A percentile compares a stretch with the other conserved stretches of the same genome.
These are phyloP conservation scores for Vanilla planifolia DNA, from an alignment of 106 monocot genomes.

Conservation along the genomic window DNA sequence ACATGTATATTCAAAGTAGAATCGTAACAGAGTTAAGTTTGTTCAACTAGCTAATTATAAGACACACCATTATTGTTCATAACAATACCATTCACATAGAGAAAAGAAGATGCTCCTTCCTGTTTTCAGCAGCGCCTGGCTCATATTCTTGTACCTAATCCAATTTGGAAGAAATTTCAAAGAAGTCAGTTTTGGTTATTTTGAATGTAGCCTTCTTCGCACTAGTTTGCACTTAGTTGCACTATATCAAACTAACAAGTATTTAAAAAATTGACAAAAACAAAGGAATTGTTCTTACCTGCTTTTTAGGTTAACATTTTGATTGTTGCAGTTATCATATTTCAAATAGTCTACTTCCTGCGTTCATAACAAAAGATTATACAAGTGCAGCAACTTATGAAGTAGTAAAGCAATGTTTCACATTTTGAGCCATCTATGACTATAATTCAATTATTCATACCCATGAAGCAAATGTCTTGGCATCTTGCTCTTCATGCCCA, in stretches of 20 bases:
- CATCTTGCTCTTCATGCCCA: conserved; percentile 76
- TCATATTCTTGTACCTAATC: conserved; percentile 70
- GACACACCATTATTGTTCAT: too few species aligned
- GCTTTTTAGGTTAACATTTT: conserved; percentile 14
- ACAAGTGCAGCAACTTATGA: not conserved
- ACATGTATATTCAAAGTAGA: too few species aligned
- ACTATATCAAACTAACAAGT: not conserved
- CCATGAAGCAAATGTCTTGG: conserved; percentile 80
- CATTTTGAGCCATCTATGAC: too few species aligned
- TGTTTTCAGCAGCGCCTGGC: conserved; percentile 54
- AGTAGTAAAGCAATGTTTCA: not conserved
- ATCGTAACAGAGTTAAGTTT: too few species aligned
- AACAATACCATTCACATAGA: conserved; percentile 93
- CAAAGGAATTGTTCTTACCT: conserved; percentile 33
- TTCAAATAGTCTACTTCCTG: conserved; percentile 89
- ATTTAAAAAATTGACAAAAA: not conserved
- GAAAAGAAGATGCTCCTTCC: conserved; percentile 86
- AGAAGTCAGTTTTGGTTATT: not conserved
- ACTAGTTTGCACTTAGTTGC: not conserved
- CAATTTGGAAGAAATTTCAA: not conserved
- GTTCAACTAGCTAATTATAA: too few species aligned
- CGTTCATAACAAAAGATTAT: not conserved
- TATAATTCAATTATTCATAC: too few species aligned
- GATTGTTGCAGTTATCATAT: conserved; percentile 81
- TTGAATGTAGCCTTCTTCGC: not conserved